These are phyloP conservation scores for Lipomyces lipofer DNA, from an alignment of 805 yeast genomes.

Conservation along the genomic window DNA sequence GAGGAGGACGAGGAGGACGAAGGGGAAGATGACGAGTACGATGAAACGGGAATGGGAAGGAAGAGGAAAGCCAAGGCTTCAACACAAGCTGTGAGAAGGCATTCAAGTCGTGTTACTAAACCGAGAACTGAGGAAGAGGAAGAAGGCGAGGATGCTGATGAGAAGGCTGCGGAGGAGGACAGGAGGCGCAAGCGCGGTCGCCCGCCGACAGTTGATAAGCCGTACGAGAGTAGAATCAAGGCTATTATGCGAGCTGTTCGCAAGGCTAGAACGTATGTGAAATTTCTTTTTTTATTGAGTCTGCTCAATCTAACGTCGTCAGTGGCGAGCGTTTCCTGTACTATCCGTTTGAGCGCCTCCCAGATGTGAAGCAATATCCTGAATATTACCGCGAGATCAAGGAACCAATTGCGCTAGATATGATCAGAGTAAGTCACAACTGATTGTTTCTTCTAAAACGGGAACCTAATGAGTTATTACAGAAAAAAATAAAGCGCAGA, in stretches of 20 bases:
- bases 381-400: constrained; percentile 74
- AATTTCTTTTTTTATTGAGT: constrained; percentile 35
- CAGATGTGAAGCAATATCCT: constrained; percentile 73
- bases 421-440: constrained; percentile 38
- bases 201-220: constrained; percentile 88
- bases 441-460: neutral
- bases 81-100: constrained; percentile 9
- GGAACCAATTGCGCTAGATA: constrained; percentile 60
- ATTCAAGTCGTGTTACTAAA: constrained; percentile 8
- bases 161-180: constrained; percentile 35
- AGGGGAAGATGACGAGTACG: constrained; percentile 39
- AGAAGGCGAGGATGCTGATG: constrained; percentile 36
- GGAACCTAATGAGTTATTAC: constrained; percentile 39
- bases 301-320: neutral
- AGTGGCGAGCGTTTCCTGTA: constrained; percentile 17
- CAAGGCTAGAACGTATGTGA: constrained; percentile 62
- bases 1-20: constrained; percentile 33
- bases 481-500: constrained; percentile 81
- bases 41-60: constrained; percentile 21
- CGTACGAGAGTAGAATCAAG: constrained; percentile 89
- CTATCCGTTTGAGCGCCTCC: constrained; percentile 43
- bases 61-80: constrained; percentile 18
- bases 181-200: constrained; percentile 72
- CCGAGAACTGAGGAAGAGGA: constrained; percentile 32
- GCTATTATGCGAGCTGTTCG: constrained; percentile 79